Conservation (phyloP, 2,329 filamentous ascomycete species). For the Pseudogymnoascus sp. region DNA sequence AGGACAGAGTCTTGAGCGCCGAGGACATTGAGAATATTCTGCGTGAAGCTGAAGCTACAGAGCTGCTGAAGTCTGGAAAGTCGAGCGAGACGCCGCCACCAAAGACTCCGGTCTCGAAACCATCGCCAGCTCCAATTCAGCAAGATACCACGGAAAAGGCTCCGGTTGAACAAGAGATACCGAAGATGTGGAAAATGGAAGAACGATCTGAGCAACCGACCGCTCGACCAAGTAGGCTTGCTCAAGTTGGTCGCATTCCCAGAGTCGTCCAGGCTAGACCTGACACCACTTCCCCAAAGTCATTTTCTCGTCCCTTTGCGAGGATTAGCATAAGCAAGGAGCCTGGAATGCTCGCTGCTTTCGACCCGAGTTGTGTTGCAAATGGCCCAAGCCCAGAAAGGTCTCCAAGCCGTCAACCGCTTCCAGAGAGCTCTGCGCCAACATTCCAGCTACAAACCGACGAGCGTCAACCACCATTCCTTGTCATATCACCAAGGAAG, state of each 20-base stretch:
- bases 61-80: constrained; percentile 19
- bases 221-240: constrained; percentile 50
- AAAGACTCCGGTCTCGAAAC: background rate
- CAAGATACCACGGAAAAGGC: background rate
- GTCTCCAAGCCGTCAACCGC: constrained; percentile 20
- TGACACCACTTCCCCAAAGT: constrained; percentile 63
- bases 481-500: constrained; percentile 67
- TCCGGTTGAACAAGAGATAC: background rate
- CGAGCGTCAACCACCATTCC: constrained; percentile 39
- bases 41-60: constrained; percentile 38
- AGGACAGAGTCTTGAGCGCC: constrained; percentile 16
- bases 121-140: background rate
- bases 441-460: background rate
- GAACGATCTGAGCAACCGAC: background rate
- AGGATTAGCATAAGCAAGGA: constrained; percentile 38
- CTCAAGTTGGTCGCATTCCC: constrained; percentile 80
- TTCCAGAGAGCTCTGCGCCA: background rate
- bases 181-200: constrained; percentile 8
- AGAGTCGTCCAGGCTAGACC: constrained; percentile 65
- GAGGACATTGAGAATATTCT: constrained; percentile 41
- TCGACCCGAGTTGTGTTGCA: constrained; percentile 38
- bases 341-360: constrained; percentile 24
- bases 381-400: constrained; percentile 38
- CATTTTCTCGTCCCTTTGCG: constrained; percentile 79
- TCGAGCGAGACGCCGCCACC: background rate